Evolutionary conservation across 2,329 filamentous ascomycete species (phyloP), one percentile per base, ranked within the genome.

Genomic region (Pseudomassariella vexata): DNA sequence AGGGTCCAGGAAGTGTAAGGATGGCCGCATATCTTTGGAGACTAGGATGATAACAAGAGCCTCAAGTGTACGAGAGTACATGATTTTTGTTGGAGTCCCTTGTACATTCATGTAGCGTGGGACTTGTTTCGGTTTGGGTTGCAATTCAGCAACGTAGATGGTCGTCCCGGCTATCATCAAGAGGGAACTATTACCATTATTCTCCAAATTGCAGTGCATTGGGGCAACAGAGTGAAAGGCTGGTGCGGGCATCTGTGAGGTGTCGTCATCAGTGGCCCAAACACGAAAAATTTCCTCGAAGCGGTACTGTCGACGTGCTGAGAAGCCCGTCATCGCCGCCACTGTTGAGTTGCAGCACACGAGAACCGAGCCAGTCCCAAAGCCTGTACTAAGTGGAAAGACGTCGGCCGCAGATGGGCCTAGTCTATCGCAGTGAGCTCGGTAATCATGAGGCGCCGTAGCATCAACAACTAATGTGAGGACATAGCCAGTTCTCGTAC

Each of bases 41-140:
- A 73, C 59, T n/a, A n/a, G n/a, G 1, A 66, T 72, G n/a, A 75
- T 70, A 23, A 81, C 52, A 18, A 74, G 60, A 39, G 63, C 73
- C 23, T 69, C 61, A 28, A 77, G 62, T 6, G 55, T 54, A 21
- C 65, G 59, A 2, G 73, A 79, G 45, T 74, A 78, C 4, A 81
- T 51, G 2, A 80, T 44, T 24, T 70, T 66, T 9, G 55, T 56
- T 3, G 73, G 73, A 2, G 66, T 68, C 7, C 68, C 68, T 2
- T 34, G 21, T 9, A 49, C 34, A 3, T 41, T 40, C 9, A 56
- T 39, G 30, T 49, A 45, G 6, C 53, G 47, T 15, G 48, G 50
- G 15, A 56, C 56, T 9, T 56, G 55, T 15, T 55, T 44, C 6
- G 49, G 43, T 23, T 32, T 32, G 17, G 34, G 31, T 36, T 69